Evolutionary conservation across 2,329 filamentous ascomycete genomes (phyloP), one percentile per base, ranked within the genome.

Genomic region (Aureobasidium sp.): DNA sequence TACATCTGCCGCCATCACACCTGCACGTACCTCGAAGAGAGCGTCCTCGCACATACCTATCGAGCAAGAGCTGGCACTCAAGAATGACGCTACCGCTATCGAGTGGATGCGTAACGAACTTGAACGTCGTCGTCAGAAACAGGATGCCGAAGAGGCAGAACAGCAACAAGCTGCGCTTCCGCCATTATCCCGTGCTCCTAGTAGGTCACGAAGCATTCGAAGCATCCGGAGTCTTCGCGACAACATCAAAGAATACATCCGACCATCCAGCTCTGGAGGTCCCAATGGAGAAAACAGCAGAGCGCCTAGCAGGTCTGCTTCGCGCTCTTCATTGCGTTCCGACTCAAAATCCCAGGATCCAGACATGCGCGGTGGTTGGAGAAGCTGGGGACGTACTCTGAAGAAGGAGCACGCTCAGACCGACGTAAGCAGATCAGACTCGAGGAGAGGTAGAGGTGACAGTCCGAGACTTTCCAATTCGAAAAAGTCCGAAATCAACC

Each of bases 31-130:
- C 46, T 78, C 77, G 6, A 77, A 77, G 64, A 71, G 76, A 27
- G 71, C 69, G 13, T 78, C 77, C 12, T 70, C 70, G 37, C 66
- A 72, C 13, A 61, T 65, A 20, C 57, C 57, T 5, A 62, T 57
- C 65, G 71, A 72, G 46, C 63, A 59, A 20, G 64, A 66, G 27
- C 67, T 58, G 44, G 68, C 70, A 2, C 71, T 73, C n/a, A 70
- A 73, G 47, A 70, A 74, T 26, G 75, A 78, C 56, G 70, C 72
- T 10, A 68, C 64, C 7, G 69, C 76, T 42, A 69, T 72, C 3
- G 76, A 78, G 42, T 77, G 76, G 76, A 78, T 78, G 75, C 73
- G 72, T 17, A 67, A 70, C 39, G 76, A 79, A 64, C 66, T 75
- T 36, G 77, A 77, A 57, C 78, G 74, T 67, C 70, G 73, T 10